Evolutionary conservation across 2,329 filamentous ascomycete species (phyloP), one percentile per base, ranked within the genome.

Genomic region (Diaporthe sp.): DNA sequence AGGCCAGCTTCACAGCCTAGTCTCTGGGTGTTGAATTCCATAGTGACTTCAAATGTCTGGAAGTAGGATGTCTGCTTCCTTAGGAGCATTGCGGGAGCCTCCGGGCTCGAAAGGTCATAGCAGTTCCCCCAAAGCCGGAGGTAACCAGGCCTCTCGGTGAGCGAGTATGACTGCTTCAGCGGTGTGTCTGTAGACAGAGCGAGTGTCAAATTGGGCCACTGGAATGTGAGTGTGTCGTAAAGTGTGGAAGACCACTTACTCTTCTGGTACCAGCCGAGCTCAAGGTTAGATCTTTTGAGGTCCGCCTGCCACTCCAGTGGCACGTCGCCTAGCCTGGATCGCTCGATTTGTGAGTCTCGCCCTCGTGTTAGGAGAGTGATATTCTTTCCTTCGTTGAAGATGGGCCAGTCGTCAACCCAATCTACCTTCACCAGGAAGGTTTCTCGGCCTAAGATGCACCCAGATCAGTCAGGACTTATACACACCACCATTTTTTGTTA

Each of bases 391-490:
- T 82, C 80, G 71, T 89, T 89, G 75, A 90, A 85, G 0, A 89
- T 79, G 0, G 88, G 88, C 88, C 88, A 90, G 75, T 87, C 86
- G 57, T 89, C 81, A 12, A 84, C 79, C 88, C 88, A 90, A 8
- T 86, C 82, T 0, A 89, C 83, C 0, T 85, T 84, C 17, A 88
- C 85, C 1, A 91, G 79, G 73, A 90, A 89, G 0, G 87, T 87
- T 78, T 90, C 88, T 0, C 87, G 82, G 0, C 87, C 87, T 85
- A 25, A 10, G 22, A 12, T 1, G 5, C 2, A 10, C 57, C 5
- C 31, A 19, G 1, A 31, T 77, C 12, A 17, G 49, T 67, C n/a
- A n/a, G n/a, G n/a, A n/a, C n/a, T n/a, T n/a, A n/a, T n/a, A n/a
- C n/a, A n/a, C n/a, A n/a, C n/a, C n/a, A n/a, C n/a, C n/a, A n/a